A percentile compares a stretch with the other conserved stretches of the same genome.
phyloP scores from a whole-genome alignment of 2,329 filamentous ascomycete genomes.

The Ciborinia camelliae region DNA sequence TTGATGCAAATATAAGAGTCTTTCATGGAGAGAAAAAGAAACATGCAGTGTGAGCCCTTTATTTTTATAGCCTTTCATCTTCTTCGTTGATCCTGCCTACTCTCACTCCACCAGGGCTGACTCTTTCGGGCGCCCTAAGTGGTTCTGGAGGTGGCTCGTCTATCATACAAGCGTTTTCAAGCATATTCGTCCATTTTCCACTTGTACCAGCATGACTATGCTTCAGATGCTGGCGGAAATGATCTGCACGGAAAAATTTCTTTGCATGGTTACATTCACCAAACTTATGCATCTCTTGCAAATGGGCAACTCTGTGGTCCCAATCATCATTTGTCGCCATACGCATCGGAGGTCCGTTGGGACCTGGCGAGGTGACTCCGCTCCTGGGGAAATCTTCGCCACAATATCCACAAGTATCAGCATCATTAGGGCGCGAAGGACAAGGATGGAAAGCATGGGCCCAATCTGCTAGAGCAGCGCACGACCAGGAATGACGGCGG shows the following conservation, averaged over 20 bases:
- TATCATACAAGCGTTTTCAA: constrained; percentile 95
- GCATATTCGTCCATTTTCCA: constrained; percentile 98
- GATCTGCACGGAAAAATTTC: constrained; percentile 96
- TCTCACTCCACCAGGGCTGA: constrained; percentile 30
- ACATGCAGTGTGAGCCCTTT: neutral
- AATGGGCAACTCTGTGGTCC: constrained; percentile 80
- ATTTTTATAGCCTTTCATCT: constrained; percentile 32
- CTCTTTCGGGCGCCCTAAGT: constrained; percentile 33
- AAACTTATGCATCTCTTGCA: constrained; percentile 92
- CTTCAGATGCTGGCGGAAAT: constrained; percentile 97
- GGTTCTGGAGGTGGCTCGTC: constrained; percentile 62
- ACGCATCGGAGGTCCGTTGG: constrained; percentile 43
- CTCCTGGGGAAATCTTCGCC: constrained; percentile 72
- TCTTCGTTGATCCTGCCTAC: constrained; percentile 36
- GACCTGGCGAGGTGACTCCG: constrained; percentile 40
- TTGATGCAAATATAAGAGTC: neutral
- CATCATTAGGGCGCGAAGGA: constrained; percentile 59
- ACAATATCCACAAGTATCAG: constrained; percentile 90
- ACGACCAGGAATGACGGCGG: constrained; percentile 93
- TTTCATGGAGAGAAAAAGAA: neutral
- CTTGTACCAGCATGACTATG: constrained; percentile 95
- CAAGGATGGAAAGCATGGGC: constrained; percentile 86
- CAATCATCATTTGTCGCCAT: constrained; percentile 76
- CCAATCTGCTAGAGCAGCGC: constrained; percentile 75
- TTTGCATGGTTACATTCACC: constrained; percentile 97